Base-by-base conservation (phyloP, 495 filamentous ascomycete genomes). In the Aspergillus biplanus region DNA sequence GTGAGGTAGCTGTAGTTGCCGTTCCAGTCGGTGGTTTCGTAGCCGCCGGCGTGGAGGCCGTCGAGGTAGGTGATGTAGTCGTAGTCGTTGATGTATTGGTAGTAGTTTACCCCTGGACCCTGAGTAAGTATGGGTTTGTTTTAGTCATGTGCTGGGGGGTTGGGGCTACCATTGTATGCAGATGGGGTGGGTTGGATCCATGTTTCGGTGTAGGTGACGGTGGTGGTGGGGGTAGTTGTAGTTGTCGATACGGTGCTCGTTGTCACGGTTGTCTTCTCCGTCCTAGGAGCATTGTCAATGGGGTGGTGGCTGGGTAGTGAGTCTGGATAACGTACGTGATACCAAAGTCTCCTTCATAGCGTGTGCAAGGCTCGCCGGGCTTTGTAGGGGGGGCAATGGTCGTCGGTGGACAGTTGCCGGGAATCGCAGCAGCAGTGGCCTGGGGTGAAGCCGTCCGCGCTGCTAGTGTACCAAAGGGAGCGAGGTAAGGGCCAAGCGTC, bases 11-110 rank as follows among this genome's bases (percentile, higher is more conserved):
- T 52, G 33, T 15, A 16, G 47, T 60, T 60, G 11, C 58, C 58
- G 18, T 39, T 37, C 58, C 58, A 60, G 58, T 60, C 32, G 1
- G 58, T 18, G 32, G 58, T 60, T 15, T 33, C 48, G 58, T 52
- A 60, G 32, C 58, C 58, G 48, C 58, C 58, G 58, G 47, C 58
- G 58, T 35, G 33, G 32, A 60, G 58, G 58, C 58, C 58, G 47
- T 12, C 8, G 21, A 27, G 21, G 21, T 27, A 27, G 46, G 44
- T 39, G 16, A 34, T 60, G 47, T 60, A 60, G 47, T 60, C 50
- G 58, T 60, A 60, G 58, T 21, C 58, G 47, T 60, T 60, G 47
- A 60, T 48, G 58, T 60, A 60, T 52, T 60, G 58, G 47, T 60
- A 60, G 58, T 60, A 60, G 47, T 60, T 60, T 35, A 60, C 33